Evolutionary conservation across 1,139 yeast species (phyloP).

Genomic region (Zygosaccharomyces sapae): DNA sequence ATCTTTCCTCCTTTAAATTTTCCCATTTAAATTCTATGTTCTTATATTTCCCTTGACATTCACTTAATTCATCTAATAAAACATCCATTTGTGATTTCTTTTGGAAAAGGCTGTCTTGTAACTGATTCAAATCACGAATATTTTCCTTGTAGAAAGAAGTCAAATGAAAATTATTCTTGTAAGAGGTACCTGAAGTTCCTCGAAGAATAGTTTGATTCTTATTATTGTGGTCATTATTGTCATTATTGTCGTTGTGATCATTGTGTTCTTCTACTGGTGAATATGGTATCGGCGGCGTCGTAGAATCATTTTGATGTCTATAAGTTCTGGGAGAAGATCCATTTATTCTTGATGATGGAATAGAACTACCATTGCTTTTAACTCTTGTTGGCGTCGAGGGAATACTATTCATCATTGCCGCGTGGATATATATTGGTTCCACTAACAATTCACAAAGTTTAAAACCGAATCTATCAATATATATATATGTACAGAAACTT

Average conservation of each 20-base stretch:
- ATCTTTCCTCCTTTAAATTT: constrained; percentile 41
- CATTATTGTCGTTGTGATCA: not conserved
- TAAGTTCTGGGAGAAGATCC: constrained; percentile 20
- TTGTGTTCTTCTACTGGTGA: constrained; percentile 29
- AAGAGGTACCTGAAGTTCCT: constrained; percentile 11
- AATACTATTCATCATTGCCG: constrained; percentile 9
- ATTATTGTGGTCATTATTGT: not conserved
- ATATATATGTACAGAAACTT: not conserved
- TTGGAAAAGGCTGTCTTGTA: constrained; percentile 28
- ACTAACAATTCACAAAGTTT: not conserved
- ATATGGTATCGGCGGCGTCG: constrained; percentile 8
- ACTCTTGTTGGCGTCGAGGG: constrained; percentile 20
- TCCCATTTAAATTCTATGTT: constrained; percentile 28
- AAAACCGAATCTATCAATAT: not conserved
- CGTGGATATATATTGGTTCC: not conserved
- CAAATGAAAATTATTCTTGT: constrained; percentile 17
- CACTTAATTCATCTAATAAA: constrained; percentile 27
- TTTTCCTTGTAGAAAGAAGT: constrained; percentile 34
- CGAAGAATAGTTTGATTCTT: not conserved
- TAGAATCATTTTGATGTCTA: constrained; percentile 20
- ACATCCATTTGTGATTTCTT: constrained; percentile 31
- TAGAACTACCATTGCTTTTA: constrained; percentile 12
- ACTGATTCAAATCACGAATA: constrained; percentile 29
- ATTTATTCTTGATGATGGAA: constrained; percentile 21
- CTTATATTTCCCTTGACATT: constrained; percentile 25